Base-by-base conservation (phyloP, 148 eudicot species). In the Nepenthes mirabilis region DNA sequence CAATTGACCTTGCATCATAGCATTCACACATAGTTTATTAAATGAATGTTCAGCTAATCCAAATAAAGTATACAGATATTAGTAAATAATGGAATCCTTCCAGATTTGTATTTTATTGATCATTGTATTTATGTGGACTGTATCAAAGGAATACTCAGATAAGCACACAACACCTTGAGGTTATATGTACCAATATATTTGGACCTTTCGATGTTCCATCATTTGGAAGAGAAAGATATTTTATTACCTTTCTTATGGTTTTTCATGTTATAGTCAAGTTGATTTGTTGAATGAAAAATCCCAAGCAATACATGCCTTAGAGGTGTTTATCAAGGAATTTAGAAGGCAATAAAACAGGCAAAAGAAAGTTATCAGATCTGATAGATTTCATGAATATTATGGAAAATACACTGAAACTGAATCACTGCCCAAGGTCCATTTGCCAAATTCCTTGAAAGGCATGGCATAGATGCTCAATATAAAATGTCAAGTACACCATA, bases 81-180 rank as follows among this genome's bases (percentile, higher is more conserved):
- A 35, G 56, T 65, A 14, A 70, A 63, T 3, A 40, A 55, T 70
- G 69, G 43, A 47, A 65, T 70, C 32, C 55, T 70, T 40, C 55
- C 65, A 1, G 6, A 57, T 37, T 43, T 58, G 58, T 59, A 70
- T 63, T 70, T 70, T 55, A 36, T 45, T 43, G 37, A 71, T 36
- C 14, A 51, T 52, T 63, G 35, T 32, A 33, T 60, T 6, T 71
- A 65, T 71, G 65, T 65, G 33, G 56, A 71, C 53, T 65, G 65
- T 43, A 61, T 54, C 2, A 3, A 66, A 50, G 47, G 51, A 66
- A 49, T 5, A 45, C 11, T 5, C 48, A 45, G 8, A 45, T 6
- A 45, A 45, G 48, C 48, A 5, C 48, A 5, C 48, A 11, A 11
- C 48, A 5, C 0, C 48, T 5, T 45, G 23, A 45, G 11, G 1